Percentiles rank a stretch among this genome's conserved stretches.
Evolutionary conservation across 139 green algal species (phyloP).

Genomic region (Coelastrella sp.): DNA sequence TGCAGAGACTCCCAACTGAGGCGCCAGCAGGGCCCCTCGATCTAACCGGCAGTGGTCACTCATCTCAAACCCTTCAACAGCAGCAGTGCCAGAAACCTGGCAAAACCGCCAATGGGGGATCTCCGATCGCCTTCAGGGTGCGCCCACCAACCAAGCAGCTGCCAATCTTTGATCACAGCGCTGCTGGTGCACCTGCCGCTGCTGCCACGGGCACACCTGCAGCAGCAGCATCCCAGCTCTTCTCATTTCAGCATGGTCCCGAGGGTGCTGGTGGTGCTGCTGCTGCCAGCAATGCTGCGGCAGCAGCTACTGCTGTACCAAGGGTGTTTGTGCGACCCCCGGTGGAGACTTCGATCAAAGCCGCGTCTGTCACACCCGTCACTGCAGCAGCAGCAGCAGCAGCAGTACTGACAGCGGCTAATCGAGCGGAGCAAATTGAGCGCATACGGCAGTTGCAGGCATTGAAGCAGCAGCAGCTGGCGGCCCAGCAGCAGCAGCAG

Average conservation of each 20-base stretch:
- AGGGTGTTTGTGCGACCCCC: background rate
- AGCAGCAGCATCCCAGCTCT: background rate
- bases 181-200: background rate
- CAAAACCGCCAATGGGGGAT: background rate
- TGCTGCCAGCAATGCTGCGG: background rate
- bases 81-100: background rate
- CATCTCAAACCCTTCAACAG: background rate
- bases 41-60: background rate
- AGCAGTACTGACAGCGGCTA: background rate
- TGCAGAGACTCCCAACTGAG: background rate
- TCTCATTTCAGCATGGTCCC: background rate
- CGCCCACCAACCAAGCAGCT: background rate
- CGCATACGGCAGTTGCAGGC: background rate
- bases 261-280: background rate
- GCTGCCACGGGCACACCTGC: background rate
- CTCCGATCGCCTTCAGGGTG: background rate
- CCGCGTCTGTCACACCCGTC: background rate
- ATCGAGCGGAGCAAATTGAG: background rate
- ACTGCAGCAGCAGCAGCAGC: background rate
- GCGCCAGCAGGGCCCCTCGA: background rate
- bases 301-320: background rate
- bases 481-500: conserved; percentile 13
- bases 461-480: background rate
- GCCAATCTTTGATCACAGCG: background rate
- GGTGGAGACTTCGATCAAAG: background rate